Evolutionary conservation across 108 stramenopile species (phyloP).

Genomic region (Cyclotella baltica): DNA sequence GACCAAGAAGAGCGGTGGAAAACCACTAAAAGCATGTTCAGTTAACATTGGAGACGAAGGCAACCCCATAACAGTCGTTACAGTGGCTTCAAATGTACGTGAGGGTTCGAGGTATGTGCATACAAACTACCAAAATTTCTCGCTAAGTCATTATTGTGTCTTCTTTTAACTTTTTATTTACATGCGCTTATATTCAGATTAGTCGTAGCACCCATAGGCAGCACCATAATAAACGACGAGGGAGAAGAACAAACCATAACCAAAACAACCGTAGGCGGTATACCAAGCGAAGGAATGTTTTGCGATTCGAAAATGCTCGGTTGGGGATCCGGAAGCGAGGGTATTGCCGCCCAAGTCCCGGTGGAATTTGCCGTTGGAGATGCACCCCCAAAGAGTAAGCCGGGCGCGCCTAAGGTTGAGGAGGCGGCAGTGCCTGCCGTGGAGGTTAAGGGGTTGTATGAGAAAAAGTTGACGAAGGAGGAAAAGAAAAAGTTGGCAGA

Average conservation of each 20-base stretch:
- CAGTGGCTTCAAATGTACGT: conserved; percentile 81
- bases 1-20: conserved; percentile 33
- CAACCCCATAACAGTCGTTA: conserved; percentile 70
- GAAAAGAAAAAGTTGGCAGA: conserved; percentile 89
- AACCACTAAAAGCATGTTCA: conserved; percentile 42
- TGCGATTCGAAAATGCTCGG: conserved; percentile 90
- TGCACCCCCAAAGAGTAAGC: conserved; percentile 79
- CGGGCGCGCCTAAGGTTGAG: conserved; percentile 51
- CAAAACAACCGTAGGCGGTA: conserved; percentile 86
- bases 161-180: neutral
- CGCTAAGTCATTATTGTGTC: neutral
- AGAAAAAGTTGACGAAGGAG: conserved; percentile 90
- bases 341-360: conserved; percentile 83
- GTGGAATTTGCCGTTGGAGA: conserved; percentile 64
- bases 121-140: no score
- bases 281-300: conserved; percentile 86
- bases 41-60: conserved; percentile 59
- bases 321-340: conserved; percentile 80
- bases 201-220: conserved; percentile 76
- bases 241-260: conserved; percentile 73
- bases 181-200: conserved; percentile 50
- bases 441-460: conserved; percentile 71
- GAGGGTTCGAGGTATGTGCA: conserved; percentile 63
- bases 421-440: conserved; percentile 15
- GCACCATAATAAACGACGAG: conserved; percentile 62